Conservation (phyloP, 305 asterid genomes). For the Fraxinus albicans region DNA sequence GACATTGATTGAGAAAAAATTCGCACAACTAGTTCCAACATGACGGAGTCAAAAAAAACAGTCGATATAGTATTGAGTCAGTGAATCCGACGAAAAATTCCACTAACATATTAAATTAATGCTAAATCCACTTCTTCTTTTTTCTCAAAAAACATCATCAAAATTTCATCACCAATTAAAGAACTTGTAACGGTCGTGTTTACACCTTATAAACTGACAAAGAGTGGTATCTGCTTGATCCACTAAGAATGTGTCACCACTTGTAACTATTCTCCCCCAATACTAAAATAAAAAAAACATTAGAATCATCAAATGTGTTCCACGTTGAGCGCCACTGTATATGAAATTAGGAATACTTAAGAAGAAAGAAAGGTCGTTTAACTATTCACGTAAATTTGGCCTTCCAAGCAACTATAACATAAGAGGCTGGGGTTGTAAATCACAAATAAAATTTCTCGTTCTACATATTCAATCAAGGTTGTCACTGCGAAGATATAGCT, state of each 20-base stretch:
- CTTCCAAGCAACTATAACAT: constrained; percentile 23
- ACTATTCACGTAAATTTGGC: constrained; percentile 10
- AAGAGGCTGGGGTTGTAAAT: constrained; percentile 8
- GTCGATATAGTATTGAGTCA: not conserved
- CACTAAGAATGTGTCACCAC: constrained; percentile 5
- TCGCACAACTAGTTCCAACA: not conserved
- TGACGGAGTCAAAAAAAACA: not conserved
- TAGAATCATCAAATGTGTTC: constrained; percentile 3
- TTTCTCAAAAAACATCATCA: not conserved
- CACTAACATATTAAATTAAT: not conserved
- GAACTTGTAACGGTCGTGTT: not conserved
- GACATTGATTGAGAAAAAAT: not conserved
- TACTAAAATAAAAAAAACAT: constrained; percentile 1
- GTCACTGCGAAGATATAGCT: not conserved
- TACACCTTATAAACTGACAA: not conserved
- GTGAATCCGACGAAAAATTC: not conserved
- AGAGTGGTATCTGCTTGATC: constrained; percentile 12
- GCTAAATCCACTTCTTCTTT: not conserved
- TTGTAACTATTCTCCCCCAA: not conserved
- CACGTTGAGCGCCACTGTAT: not conserved
- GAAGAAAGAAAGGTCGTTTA: constrained; percentile 10
- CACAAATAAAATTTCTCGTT: not conserved
- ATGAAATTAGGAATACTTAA: not conserved
- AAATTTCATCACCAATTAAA: not conserved
- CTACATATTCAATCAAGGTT: not conserved